Evolutionary conservation across 2,329 filamentous ascomycete genomes (phyloP).

Genomic region (Ampelomyces quisqualis): DNA sequence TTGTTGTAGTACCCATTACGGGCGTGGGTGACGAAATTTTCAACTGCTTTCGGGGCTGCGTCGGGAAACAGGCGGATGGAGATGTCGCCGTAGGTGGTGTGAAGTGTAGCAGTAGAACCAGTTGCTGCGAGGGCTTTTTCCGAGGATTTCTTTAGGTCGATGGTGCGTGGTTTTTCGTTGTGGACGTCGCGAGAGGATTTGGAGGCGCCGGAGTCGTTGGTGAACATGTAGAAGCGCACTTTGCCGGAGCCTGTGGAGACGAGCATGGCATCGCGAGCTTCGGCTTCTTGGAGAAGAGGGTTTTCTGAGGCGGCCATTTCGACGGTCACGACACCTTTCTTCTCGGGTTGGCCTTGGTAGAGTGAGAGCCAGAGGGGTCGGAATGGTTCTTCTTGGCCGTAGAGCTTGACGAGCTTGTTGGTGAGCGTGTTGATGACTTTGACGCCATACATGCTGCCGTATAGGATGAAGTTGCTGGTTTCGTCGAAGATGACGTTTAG

Average conservation of each 20-base stretch:
- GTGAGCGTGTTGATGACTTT: constrained; percentile 97
- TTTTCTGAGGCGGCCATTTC: constrained; percentile 97
- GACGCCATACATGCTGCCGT: constrained; percentile 86
- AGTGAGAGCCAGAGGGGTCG: constrained; percentile 79
- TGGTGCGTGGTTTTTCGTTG: constrained; percentile 82
- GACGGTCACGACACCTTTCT: constrained; percentile 88
- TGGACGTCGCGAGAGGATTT: constrained; percentile 75
- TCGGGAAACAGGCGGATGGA: constrained; percentile 90
- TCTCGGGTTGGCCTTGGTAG: constrained; percentile 94
- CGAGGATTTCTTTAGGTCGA: constrained; percentile 48
- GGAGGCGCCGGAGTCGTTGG: constrained; percentile 70
- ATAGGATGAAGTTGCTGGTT: constrained; percentile 90
- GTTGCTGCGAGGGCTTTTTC: constrained; percentile 66
- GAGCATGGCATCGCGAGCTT: constrained; percentile 85
- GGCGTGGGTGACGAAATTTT: constrained; percentile 94
- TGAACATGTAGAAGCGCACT: constrained; percentile 97
- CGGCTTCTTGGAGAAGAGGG: constrained; percentile 87
- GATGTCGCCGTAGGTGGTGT: constrained; percentile 93
- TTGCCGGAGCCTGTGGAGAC: constrained; percentile 82
- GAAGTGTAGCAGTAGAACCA: constrained; percentile 78
- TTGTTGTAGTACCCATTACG: constrained; percentile 94
- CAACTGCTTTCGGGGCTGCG: constrained; percentile 88
- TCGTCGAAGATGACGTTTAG: constrained; percentile 94
- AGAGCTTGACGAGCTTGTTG: constrained; percentile 87
- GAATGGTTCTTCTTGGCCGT: constrained; percentile 85